Base-by-base conservation (phyloP, 805 yeast genomes). In the Saccharomycopsis babjevae region DNA sequence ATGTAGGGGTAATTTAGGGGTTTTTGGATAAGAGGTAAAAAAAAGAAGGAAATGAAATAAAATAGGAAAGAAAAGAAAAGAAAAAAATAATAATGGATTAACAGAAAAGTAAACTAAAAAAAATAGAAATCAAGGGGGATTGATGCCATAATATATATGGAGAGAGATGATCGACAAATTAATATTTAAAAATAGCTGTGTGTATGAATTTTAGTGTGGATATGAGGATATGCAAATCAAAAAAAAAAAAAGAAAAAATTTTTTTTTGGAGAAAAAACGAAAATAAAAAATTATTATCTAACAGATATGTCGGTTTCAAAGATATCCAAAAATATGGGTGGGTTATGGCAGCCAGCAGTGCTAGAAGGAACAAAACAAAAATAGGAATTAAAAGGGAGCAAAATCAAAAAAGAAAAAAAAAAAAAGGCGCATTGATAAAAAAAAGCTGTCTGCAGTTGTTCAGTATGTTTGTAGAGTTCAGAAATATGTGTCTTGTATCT, bases 271-370 rank as follows among this genome's bases (percentile, higher is more conserved):
- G 46, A n/a, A 40, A 13, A 40, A 40, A 38, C 11, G 22, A 5
- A 13, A 34, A 7, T 8, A 34, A 40, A 16, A 40, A 40, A 40
- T 40, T 40, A 40, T 13, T 34, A 40, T n/a, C 46, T 40, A 18
- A 13, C n/a, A 38, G 40, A 38, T 40, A 10, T 40, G 6, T 16
- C 6, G 32, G 2, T n/a, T n/a, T n/a, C n/a, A 22, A 22, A 46
- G 52, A 46, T 46, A 46, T 46, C 52, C 52, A 46, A 46, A 46
- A 46, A 46, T 46, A 46, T 46, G 52, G 52, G 52, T 46, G 25
- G 28, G 13, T 15, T 10, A 18, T n/a, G 25, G 25, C 25, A 42
- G 20, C 15, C 10, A 22, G 25, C n/a, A n/a, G n/a, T n/a, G 25
- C 11, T 18, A 20, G 5, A n/a, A 42, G 50, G 28, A 42, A 42